Evolutionary conservation across 768 basidiomycete genomes (phyloP).

Genomic region (Phanerodontia chrysosporium): DNA sequence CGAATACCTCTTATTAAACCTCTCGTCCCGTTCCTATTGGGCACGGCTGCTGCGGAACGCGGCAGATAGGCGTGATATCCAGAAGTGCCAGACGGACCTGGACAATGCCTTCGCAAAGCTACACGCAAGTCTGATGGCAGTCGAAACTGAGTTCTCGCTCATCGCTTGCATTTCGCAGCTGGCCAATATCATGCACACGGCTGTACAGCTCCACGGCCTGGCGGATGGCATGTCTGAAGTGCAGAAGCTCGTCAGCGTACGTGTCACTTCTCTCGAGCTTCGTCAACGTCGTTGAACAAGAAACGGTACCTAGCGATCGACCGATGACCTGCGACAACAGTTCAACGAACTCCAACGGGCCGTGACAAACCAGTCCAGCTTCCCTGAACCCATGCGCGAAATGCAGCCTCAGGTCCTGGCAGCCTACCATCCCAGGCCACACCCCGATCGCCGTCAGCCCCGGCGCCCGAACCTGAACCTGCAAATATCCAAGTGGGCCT

Average conservation of each 20-base stretch:
- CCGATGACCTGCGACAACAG: neutral
- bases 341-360: neutral
- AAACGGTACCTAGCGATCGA: neutral
- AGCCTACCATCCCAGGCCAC: too few species aligned
- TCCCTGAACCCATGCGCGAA: too few species aligned
- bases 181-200: neutral
- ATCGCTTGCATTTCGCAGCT: too few species aligned
- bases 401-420: too few species aligned
- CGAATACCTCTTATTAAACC: neutral
- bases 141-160: too few species aligned
- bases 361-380: neutral
- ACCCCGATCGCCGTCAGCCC: too few species aligned
- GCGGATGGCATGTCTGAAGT: neutral
- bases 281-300: too few species aligned
- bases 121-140: neutral
- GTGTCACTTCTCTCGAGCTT: too few species aligned
- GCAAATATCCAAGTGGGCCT: neutral
- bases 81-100: neutral
- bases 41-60: neutral
- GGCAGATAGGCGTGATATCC: neutral
- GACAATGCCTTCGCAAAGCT: neutral
- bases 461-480: neutral
- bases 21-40: neutral
- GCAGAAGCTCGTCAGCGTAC: neutral
- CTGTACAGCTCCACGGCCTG: neutral